These are phyloP conservation scores for Clarireedia sp. DNA, from an alignment of 2,329 filamentous ascomycete genomes.

Conservation along the genomic window DNA sequence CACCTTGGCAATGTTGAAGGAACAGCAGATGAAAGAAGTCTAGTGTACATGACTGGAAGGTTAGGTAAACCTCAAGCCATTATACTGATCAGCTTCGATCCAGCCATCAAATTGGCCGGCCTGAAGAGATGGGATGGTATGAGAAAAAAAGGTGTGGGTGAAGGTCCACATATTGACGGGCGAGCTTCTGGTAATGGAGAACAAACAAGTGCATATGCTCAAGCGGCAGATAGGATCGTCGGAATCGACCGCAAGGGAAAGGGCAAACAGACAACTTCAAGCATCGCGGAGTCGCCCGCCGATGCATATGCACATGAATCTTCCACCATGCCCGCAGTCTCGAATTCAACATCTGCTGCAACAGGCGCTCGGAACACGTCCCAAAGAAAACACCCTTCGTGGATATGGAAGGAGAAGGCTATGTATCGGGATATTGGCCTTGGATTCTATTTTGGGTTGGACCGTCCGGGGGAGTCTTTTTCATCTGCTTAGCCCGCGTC, in stretches of 20 bases:
- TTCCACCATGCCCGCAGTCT: not conserved
- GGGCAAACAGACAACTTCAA: conserved; percentile 11
- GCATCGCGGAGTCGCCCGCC: not conserved
- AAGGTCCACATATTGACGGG: conserved; percentile 24
- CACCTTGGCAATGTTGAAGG: conserved; percentile 34
- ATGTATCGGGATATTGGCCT: conserved; percentile 24
- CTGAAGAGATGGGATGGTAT: conserved; percentile 22
- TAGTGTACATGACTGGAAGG: conserved; percentile 37
- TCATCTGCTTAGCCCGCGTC: too few species aligned
- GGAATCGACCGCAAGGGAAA: conserved; percentile 23
- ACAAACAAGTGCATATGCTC: conserved; percentile 10
- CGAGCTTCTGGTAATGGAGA: conserved; percentile 15
- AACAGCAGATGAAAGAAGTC: conserved; percentile 38
- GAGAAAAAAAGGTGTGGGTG: conserved; percentile 18
- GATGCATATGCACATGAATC: not conserved
- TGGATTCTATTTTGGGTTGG: conserved; percentile 23
- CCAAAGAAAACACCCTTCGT: not conserved
- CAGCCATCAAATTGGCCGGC: conserved; percentile 30
- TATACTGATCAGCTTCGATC: conserved; percentile 38
- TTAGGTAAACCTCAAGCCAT: conserved; percentile 28
- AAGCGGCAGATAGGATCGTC: conserved; percentile 18
- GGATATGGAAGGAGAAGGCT: conserved; percentile 21
- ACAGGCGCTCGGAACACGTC: not conserved
- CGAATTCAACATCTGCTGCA: not conserved
- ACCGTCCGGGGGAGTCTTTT: not conserved